A percentile compares a stretch with the other conserved stretches of the same genome.
phyloP scores from a whole-genome alignment of 225 moss, liverwort and hornwort species.

The Sphagnum tenellum region DNA sequence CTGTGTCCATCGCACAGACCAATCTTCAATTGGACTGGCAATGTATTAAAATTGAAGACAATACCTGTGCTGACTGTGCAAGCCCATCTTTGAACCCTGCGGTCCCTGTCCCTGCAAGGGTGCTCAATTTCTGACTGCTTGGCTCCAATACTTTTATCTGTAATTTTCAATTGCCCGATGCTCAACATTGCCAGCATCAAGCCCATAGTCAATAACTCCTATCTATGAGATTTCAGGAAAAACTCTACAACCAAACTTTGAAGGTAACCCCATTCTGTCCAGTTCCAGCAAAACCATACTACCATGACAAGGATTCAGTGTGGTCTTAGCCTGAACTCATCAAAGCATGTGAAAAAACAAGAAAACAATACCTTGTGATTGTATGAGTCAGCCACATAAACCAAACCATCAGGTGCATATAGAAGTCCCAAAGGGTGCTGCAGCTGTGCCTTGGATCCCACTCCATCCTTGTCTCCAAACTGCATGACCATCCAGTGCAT shows the following conservation, averaged over 20 bases:
- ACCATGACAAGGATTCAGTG: neutral
- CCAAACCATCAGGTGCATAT: conserved; percentile 49
- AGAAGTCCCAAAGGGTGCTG: conserved; percentile 94
- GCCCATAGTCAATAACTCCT: neutral
- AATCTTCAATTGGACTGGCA: neutral
- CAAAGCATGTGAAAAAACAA: too few relatives aligned
- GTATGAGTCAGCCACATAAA: conserved; percentile 95
- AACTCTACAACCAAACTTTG: neutral
- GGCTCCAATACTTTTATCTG: conserved; percentile 49
- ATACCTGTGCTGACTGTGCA: conserved; percentile 60
- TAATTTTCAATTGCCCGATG: too few relatives aligned
- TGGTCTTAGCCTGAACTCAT: neutral
- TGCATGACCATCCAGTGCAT: conserved; percentile 12
- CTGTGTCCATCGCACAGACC: too few relatives aligned
- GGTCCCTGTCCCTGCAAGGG: conserved; percentile 75
- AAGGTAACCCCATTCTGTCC: neutral
- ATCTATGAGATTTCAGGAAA: neutral
- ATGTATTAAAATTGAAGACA: neutral
- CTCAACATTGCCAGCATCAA: neutral
- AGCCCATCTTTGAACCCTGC: conserved; percentile 88
- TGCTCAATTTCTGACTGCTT: conserved; percentile 43
- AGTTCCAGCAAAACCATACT: too few relatives aligned
- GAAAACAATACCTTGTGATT: conserved; percentile 69
- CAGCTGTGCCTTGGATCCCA: conserved; percentile 60
- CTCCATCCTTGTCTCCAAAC: conserved; percentile 95